phyloP scores from a whole-genome alignment of 2,329 filamentous ascomycete genomes.

The Cadophora gregata region DNA sequence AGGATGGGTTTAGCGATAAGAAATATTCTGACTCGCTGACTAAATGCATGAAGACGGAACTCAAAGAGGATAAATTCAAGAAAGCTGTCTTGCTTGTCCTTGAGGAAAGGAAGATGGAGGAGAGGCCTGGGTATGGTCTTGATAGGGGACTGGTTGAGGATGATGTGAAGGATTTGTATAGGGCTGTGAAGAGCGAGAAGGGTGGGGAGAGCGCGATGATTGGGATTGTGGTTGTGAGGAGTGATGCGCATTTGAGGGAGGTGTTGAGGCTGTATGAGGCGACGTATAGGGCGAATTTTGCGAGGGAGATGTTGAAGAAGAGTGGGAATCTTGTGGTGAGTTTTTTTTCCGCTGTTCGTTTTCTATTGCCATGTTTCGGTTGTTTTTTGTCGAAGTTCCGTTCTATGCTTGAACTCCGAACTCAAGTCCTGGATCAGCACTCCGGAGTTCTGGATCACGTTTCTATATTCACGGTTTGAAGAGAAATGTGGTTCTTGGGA shows the following conservation, averaged over 20 bases:
- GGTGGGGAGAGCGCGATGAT: slow-evolving; percentile 91
- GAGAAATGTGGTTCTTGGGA: no score
- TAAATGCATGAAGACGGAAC: slow-evolving; percentile 88
- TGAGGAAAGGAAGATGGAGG: slow-evolving; percentile 84
- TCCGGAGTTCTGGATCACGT: no score
- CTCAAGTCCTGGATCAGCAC: no score
- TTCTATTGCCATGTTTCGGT: slow-evolving; percentile 7
- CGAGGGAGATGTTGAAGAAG: slow-evolving; percentile 84
- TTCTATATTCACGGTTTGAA: no score
- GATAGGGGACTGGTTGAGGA: slow-evolving; percentile 62
- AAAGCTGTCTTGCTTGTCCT: slow-evolving; percentile 83
- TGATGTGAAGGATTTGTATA: slow-evolving; percentile 76
- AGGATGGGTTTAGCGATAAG: slow-evolving; percentile 87
- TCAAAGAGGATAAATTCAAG: slow-evolving; percentile 97
- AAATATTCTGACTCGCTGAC: slow-evolving; percentile 84
- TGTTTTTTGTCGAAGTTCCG: neutral
- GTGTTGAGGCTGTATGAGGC: slow-evolving; percentile 79
- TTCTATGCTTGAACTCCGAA: no score
- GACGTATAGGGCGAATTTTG: slow-evolving; percentile 80
- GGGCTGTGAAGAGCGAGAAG: slow-evolving; percentile 71
- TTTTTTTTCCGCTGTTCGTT: slow-evolving; percentile 41
- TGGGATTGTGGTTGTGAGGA: slow-evolving; percentile 78
- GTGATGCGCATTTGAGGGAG: slow-evolving; percentile 81
- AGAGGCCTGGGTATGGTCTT: slow-evolving; percentile 48
- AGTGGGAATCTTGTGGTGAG: slow-evolving; percentile 91